Evolutionary conservation across 75 land plant species (phyloP), one percentile per base, ranked within the genome.

Genomic region (Ceratopteris richardii): DNA sequence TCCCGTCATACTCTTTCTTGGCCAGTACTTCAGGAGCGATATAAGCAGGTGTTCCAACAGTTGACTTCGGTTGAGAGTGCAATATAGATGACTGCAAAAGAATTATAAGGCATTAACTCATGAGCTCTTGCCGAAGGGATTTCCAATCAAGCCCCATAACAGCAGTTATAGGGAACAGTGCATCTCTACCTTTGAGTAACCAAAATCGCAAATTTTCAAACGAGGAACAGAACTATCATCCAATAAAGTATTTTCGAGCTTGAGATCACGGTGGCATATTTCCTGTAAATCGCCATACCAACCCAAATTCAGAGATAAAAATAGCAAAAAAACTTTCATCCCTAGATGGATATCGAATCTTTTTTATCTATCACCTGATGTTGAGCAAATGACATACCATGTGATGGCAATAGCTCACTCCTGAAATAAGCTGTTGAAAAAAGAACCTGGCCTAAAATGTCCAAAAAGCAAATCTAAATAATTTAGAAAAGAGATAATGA

Each of bases 361-460:
- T 9, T 33, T 33, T 4, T 33, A 33, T 4, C 37, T 33, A 33
- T 9, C 37, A 33, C 7, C 3, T 46, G 0, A 51, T 40, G 41
- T 18, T 1, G 14, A 24, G 57, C 50, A 46, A 64, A 52, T 3
- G 51, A 51, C 26, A 47, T 19, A 91, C 97, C 93, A 82, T 79
- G 33, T 79, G 57, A 71, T 91, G 97, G 65, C 97, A 91, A 56
- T 77, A 91, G 73, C 80, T 79, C 54, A 91, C 97, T 29, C 97
- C 97, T n/a, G 93, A 87, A 1, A 91, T 84, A 17, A 91, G 79
- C 69, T 91, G 97, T 70, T 91, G 97, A 53, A 91, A 91, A 63
- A 91, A 91, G 64, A 83, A 91, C 62, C 97, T 80, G 0, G 89
- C 92, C 96, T 90, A 33, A 23, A 21, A 5, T 17, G 17, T 18